phyloP scores from a whole-genome alignment of 192 early-diverging fungal genomes.

The Thamnidium elegans region DNA sequence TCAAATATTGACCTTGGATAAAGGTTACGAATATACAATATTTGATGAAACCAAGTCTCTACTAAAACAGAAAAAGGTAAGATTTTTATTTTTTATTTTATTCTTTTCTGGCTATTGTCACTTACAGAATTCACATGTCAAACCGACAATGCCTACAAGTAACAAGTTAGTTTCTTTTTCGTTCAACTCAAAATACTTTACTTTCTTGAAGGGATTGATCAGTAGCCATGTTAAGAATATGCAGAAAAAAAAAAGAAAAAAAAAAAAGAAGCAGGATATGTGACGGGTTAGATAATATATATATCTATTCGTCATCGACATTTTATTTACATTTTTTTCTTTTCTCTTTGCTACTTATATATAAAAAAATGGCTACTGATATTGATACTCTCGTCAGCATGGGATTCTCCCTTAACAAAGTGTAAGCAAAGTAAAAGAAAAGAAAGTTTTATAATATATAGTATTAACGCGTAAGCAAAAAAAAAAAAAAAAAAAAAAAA shows the following conservation, averaged over 20 bases:
- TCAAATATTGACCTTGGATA: constrained; percentile 40
- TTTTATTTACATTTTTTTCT: too few relatives aligned
- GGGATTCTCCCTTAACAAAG: constrained; percentile 66
- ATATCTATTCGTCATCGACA: too few relatives aligned
- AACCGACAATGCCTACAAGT: too few relatives aligned
- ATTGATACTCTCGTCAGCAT: constrained; percentile 58
- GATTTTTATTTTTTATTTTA: not conserved
- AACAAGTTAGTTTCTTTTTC: too few relatives aligned
- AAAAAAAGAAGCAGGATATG: too few relatives aligned
- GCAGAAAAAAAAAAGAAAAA: too few relatives aligned
- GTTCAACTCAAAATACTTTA: too few relatives aligned
- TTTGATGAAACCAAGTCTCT: constrained; percentile 24
- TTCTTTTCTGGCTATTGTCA: too few relatives aligned
- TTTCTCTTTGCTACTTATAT: not conserved
- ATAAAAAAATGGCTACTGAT: constrained; percentile 41
- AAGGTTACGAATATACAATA: constrained; percentile 13
- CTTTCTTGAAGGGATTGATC: too few relatives aligned
- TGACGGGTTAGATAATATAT: too few relatives aligned
- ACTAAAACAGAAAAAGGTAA: constrained; percentile 1
- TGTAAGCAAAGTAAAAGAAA: constrained; percentile 52
- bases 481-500: not conserved
- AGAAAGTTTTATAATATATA: not conserved
- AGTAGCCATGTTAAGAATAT: too few relatives aligned
- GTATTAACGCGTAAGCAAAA: not conserved
- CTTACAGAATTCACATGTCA: too few relatives aligned